These are phyloP conservation scores for Bipolaris cookei DNA, from an alignment of 2,329 filamentous ascomycete species.

Conservation along the genomic window DNA sequence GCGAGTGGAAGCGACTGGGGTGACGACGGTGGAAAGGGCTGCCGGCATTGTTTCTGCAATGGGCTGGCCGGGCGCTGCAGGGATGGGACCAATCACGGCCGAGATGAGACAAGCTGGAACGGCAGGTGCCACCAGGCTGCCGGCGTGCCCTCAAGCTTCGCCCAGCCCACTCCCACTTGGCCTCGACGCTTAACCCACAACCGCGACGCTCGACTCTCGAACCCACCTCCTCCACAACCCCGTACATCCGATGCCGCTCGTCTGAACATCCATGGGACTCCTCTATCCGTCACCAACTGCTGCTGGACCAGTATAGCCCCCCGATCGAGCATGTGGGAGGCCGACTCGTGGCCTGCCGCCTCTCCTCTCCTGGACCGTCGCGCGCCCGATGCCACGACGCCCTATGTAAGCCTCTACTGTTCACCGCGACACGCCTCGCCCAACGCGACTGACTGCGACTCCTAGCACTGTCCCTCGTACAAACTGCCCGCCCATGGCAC, in stretches of 20 bases:
- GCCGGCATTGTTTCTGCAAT: conserved; percentile 10
- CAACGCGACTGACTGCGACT: conserved; percentile 30
- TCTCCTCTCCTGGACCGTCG: conserved; percentile 30
- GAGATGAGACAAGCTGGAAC: conserved; percentile 10
- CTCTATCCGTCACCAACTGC: conserved; percentile 30
- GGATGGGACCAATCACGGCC: conserved; percentile 6
- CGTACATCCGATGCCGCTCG: conserved; percentile 22
- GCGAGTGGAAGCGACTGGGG: conserved; percentile 2
- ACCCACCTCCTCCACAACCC: conserved; percentile 14
- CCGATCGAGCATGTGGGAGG: conserved; percentile 39
- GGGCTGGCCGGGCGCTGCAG: conserved; percentile 10
- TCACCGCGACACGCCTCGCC: conserved; percentile 5
- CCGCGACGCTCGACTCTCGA: conserved; percentile 13
- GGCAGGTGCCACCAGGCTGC: conserved; percentile 22
- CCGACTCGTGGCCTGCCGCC: conserved; percentile 33
- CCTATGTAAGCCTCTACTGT: conserved; percentile 34
- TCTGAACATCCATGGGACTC: conserved; percentile 40
- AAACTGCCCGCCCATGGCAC: conserved; percentile 65
- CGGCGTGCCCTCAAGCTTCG: conserved; percentile 19
- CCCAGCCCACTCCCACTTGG: conserved; percentile 34
- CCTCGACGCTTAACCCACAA: conserved; percentile 31
- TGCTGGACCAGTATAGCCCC: conserved; percentile 47
- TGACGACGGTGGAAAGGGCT: conserved; percentile 1
- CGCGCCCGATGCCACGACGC: conserved; percentile 34
- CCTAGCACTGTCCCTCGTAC: conserved; percentile 66